Evolutionary conservation across 345 rosid species (phyloP).

Genomic region (Erucastrum elatum): DNA sequence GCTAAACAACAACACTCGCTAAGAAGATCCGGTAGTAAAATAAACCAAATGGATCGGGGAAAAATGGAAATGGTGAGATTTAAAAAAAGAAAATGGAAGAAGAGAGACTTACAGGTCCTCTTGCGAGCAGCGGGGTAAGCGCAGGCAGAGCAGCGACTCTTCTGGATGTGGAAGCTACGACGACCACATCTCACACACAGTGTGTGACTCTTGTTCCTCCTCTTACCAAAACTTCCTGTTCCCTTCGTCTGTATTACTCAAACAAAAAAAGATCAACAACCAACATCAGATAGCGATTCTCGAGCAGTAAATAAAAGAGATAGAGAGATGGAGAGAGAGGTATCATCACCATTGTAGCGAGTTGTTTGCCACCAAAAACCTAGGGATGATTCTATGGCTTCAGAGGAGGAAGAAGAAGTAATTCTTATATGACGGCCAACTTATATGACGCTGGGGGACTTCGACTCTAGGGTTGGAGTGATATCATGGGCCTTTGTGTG

Average conservation of each 20-base stretch:
- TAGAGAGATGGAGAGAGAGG: neutral
- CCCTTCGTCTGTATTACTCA: conserved; percentile 76
- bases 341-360: conserved; percentile 47
- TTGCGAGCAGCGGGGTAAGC: conserved; percentile 98
- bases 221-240: conserved; percentile 97
- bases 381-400: neutral
- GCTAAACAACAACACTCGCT: too few relatives aligned
- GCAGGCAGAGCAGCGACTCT: conserved; percentile 94
- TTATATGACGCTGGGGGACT: too few relatives aligned
- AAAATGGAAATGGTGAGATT: neutral
- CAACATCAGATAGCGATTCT: neutral
- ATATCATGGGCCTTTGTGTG: conserved; percentile 11
- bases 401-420: neutral
- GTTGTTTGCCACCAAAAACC: conserved; percentile 26
- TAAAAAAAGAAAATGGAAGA: neutral
- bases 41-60: neutral
- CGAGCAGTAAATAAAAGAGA: neutral
- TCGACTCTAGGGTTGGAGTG: conserved; percentile 30
- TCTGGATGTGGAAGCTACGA: conserved; percentile 97
- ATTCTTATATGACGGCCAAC: neutral
- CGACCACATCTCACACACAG: conserved; percentile 98
- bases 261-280: neutral
- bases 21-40: neutral
- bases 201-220: conserved; percentile 99
- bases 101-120: conserved; percentile 66